phyloP scores from a whole-genome alignment of 2,329 filamentous ascomycete genomes.

The Phyllosticta citriasiana region DNA sequence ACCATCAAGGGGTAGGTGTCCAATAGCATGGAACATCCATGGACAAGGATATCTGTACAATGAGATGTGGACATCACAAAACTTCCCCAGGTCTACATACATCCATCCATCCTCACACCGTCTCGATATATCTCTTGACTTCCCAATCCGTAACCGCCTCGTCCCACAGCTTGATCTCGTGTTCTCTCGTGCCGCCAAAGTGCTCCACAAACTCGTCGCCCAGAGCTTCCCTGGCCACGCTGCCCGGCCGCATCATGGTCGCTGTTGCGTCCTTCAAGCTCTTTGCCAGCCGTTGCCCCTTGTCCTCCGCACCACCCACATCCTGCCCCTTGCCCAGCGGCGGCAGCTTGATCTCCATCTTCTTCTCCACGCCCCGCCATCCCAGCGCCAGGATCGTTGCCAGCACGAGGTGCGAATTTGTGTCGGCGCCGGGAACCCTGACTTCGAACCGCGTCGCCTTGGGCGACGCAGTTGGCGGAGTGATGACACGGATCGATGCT shows the following conservation, averaged over 20 bases:
- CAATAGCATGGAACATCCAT: neutral
- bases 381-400: slow-evolving; percentile 79
- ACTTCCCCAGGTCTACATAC: neutral
- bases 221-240: slow-evolving; percentile 86
- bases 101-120: slow-evolving; percentile 38
- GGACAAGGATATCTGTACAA: neutral
- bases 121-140: slow-evolving; percentile 68
- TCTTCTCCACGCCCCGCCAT: slow-evolving; percentile 87
- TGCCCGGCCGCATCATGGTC: slow-evolving; percentile 65
- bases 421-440: slow-evolving; percentile 85
- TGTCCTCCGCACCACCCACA: slow-evolving; percentile 60
- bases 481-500: slow-evolving; percentile 80
- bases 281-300: slow-evolving; percentile 71
- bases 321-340: slow-evolving; percentile 79
- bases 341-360: slow-evolving; percentile 69
- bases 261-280: slow-evolving; percentile 74
- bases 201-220: slow-evolving; percentile 95
- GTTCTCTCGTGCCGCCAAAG: slow-evolving; percentile 82
- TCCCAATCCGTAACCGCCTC: slow-evolving; percentile 97
- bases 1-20: neutral
- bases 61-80: neutral
- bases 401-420: slow-evolving; percentile 80
- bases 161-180: slow-evolving; percentile 85
- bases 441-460: slow-evolving; percentile 89
- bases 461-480: slow-evolving; percentile 73